A percentile compares a stretch with the other conserved stretches of the same genome.
These are phyloP conservation scores for Quercus alba DNA, from an alignment of 306 rosid species.

Conservation along the genomic window DNA sequence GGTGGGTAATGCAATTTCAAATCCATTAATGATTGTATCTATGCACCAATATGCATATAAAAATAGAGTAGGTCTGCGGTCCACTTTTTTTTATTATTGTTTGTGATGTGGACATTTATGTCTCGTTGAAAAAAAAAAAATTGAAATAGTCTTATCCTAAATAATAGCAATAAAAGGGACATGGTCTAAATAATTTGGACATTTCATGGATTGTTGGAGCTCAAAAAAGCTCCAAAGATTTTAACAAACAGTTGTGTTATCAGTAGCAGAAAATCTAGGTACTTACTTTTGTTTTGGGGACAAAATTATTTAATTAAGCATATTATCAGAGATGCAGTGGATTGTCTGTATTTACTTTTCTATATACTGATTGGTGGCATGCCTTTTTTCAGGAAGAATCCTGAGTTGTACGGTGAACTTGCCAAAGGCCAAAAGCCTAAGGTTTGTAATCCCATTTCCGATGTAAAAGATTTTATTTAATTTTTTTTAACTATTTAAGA, in stretches of 20 bases:
- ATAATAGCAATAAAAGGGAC: neutral
- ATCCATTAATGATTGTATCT: neutral
- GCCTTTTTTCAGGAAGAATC: constrained; percentile 59
- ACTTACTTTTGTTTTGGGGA: neutral
- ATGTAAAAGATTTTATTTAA: too few relatives aligned
- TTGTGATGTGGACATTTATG: neutral
- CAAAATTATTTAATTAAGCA: neutral
- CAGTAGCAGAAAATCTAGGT: neutral
- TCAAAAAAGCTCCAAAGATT: neutral
- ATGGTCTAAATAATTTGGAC: neutral
- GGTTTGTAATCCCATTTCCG: constrained; percentile 35
- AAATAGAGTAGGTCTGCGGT: neutral
- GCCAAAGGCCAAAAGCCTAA: constrained; percentile 90
- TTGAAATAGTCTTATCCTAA: neutral
- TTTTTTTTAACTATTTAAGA: too few relatives aligned
- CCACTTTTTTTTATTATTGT: neutral
- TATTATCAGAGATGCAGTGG: neutral
- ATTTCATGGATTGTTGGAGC: neutral
- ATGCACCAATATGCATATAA: neutral
- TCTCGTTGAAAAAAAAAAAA: too few relatives aligned
- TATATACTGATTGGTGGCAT: neutral
- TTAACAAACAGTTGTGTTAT: neutral
- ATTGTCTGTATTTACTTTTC: neutral
- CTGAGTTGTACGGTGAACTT: constrained; percentile 56
- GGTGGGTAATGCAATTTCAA: neutral